Evolutionary conservation across 2,329 filamentous ascomycete genomes (phyloP).

Genomic region (Colletotrichum liaoningense): DNA sequence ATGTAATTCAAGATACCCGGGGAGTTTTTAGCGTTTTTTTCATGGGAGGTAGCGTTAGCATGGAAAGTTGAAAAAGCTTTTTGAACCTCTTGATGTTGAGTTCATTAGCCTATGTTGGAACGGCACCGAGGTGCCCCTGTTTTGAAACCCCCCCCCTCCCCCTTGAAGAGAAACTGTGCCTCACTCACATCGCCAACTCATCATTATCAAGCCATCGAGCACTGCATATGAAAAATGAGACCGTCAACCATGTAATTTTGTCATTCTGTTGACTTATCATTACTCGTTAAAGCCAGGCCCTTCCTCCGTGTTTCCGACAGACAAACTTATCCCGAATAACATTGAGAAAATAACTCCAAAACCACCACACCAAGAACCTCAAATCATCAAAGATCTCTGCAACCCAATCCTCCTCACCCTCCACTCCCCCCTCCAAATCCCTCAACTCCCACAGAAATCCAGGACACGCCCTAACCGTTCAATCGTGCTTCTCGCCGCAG

Average conservation of each 20-base stretch:
- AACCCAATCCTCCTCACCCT: too few relatives aligned
- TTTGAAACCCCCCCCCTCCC: not conserved
- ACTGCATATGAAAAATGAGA: not conserved
- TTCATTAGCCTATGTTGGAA: not conserved
- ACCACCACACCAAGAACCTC: not conserved
- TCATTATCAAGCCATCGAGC: too few relatives aligned
- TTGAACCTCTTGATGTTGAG: not conserved
- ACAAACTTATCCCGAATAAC: not conserved
- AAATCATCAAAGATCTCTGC: not conserved
- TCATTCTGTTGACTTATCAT: not conserved
- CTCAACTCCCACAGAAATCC: not conserved
- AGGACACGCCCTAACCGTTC: not conserved
- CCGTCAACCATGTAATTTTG: not conserved
- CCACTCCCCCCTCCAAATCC: not conserved
- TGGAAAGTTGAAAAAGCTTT: not conserved
- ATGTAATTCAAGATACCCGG: slow-evolving; percentile 30
- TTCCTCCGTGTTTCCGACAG: not conserved
- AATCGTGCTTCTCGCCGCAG: slow-evolving; percentile 14
- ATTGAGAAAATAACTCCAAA: not conserved
- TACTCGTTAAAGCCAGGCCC: not conserved
- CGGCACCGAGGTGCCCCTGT: not conserved
- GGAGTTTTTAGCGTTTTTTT: slow-evolving; percentile 19
- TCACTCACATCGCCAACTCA: not conserved
- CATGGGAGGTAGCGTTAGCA: not conserved
- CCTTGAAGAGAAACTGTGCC: not conserved